phyloP scores from a whole-genome alignment of 176 grass and related monocot genomes.

The Puya raimondii region DNA sequence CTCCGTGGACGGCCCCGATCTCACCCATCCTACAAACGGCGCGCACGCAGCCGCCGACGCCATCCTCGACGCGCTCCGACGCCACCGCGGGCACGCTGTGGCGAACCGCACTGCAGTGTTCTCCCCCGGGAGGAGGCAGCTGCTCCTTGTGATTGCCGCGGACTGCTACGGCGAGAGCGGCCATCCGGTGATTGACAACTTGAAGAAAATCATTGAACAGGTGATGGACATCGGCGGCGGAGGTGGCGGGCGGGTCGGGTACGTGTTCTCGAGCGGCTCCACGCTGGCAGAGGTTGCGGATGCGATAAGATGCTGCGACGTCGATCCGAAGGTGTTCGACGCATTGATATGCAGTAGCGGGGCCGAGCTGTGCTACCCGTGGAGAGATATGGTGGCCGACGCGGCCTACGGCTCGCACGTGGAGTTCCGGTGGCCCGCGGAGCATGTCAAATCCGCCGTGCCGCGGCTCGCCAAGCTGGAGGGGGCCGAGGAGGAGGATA shows the following conservation, averaged over 20 bases:
- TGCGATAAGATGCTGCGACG: conserved; percentile 36
- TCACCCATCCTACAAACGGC: conserved; percentile 10
- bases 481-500: conserved; percentile 30
- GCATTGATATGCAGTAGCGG: conserved; percentile 81
- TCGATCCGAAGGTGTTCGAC: conserved; percentile 48
- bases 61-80: conserved; percentile 58
- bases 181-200: conserved; percentile 10
- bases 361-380: conserved; percentile 81
- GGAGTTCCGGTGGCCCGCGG: conserved; percentile 65
- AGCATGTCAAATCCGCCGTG: conserved; percentile 45
- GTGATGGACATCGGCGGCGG: conserved; percentile 13
- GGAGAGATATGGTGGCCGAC: conserved; percentile 49
- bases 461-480: conserved; percentile 52
- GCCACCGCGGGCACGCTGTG: conserved; percentile 9
- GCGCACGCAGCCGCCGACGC: conserved; percentile 30
- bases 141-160: conserved; percentile 43
- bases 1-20: conserved; percentile 38
- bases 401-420: conserved; percentile 56
- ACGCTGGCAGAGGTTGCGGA: conserved; percentile 35
- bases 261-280: conserved; percentile 61
- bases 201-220: conserved; percentile 32
- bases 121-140: conserved; percentile 32
- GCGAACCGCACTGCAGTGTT: conserved; percentile 5
- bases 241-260: conserved; percentile 35
- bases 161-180: conserved; percentile 57